Evolutionary conservation across 192 early-diverging fungal genomes (phyloP).

Genomic region (Coemansia sp.): DNA sequence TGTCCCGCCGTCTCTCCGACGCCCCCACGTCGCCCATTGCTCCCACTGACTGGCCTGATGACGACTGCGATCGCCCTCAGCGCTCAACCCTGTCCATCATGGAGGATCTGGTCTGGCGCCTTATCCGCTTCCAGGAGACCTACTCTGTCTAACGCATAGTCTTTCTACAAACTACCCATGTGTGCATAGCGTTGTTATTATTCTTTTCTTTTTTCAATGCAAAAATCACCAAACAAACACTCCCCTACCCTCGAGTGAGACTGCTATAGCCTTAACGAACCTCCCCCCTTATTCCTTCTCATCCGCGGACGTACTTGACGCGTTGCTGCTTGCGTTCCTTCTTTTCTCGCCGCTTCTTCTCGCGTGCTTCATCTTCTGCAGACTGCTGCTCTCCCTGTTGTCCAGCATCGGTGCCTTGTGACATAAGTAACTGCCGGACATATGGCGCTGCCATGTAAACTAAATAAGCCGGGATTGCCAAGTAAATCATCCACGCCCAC

Average conservation of each 20-base stretch:
- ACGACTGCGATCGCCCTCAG: slow-evolving; percentile 25
- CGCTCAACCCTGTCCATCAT: slow-evolving; percentile 45
- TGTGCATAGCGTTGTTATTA: slow-evolving; percentile 3
- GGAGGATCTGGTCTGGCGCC: slow-evolving; percentile 48
- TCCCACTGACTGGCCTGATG: slow-evolving; percentile 47
- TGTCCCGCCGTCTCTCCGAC: slow-evolving; percentile 28
- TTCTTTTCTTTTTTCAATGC: background rate
- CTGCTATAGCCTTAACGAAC: too few relatives aligned
- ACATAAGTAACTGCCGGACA: slow-evolving; percentile 21
- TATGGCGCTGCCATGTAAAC: slow-evolving; percentile 32
- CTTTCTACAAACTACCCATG: background rate
- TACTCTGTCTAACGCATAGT: slow-evolving; percentile 23
- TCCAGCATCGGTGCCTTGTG: background rate
- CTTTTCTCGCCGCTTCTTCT: slow-evolving; percentile 45
- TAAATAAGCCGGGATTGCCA: slow-evolving; percentile 44
- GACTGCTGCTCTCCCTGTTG: background rate
- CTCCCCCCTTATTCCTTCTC: background rate
- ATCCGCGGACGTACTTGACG: slow-evolving; percentile 31
- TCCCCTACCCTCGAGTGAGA: background rate
- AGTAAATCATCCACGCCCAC: slow-evolving; percentile 48
- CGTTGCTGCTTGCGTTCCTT: slow-evolving; percentile 54
- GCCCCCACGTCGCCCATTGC: slow-evolving; percentile 49
- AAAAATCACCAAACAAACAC: background rate
- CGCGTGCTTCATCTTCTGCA: slow-evolving; percentile 19
- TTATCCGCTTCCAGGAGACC: slow-evolving; percentile 51